phyloP scores from a whole-genome alignment of 2,329 filamentous ascomycete species.

The Colletotrichum kahawae region DNA sequence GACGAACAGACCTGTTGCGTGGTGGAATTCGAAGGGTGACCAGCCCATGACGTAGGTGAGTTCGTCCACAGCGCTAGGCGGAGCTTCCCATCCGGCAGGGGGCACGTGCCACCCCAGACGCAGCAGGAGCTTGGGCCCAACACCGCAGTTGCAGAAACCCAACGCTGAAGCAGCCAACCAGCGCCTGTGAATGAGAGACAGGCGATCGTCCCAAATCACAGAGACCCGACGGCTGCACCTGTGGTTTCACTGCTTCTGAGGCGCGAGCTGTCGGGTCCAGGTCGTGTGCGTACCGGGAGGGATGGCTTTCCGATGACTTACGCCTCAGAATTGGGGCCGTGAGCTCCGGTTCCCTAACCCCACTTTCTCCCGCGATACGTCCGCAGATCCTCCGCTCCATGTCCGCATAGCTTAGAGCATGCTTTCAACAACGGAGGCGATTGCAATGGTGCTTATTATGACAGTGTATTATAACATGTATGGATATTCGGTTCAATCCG shows the following conservation, averaged over 20 bases:
- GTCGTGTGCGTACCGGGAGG: not conserved
- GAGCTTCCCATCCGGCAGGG: not conserved
- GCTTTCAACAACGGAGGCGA: not conserved
- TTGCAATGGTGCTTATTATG: not conserved
- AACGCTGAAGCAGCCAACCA: not conserved
- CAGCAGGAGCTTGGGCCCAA: not conserved
- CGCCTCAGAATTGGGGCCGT: not conserved
- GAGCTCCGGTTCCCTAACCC: not conserved
- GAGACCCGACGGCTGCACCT: not conserved
- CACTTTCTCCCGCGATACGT: not conserved
- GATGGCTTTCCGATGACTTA: not conserved
- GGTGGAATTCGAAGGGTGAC: not conserved
- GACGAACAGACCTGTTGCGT: not conserved
- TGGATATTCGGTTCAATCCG: no score
- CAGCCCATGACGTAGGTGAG: constrained; percentile 1
- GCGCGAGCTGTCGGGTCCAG: not conserved
- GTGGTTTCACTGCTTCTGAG: not conserved
- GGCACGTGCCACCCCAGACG: not conserved
- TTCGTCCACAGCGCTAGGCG: not conserved
- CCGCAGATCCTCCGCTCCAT: not conserved
- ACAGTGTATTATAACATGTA: not conserved
- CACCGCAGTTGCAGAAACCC: not conserved
- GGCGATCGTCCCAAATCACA: not conserved
- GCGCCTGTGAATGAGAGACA: not conserved
- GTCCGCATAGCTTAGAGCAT: not conserved